Percentiles rank a stretch among this genome's conserved stretches.
Conservation (phyloP, 495 filamentous ascomycete species). For the Wilcoxina mikolae region DNA sequence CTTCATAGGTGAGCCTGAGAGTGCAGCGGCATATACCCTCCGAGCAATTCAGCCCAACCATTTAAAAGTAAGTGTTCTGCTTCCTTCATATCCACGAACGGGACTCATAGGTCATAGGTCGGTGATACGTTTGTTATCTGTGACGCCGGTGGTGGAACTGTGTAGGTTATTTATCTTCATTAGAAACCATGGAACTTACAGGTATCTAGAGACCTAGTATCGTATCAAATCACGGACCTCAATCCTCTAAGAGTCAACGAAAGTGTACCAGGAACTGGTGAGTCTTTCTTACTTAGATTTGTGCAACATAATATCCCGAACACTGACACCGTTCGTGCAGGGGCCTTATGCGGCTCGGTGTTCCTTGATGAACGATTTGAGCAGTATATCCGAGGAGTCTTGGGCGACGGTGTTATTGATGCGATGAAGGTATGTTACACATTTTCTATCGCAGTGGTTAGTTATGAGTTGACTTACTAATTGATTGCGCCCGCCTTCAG, state of each 20-base stretch:
- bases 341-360: conserved; percentile 5
- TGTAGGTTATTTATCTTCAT: neutral
- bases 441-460: too few species aligned
- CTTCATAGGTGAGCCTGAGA: conserved; percentile 63
- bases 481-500: too few species aligned
- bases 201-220: conserved; percentile 31
- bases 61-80: conserved; percentile 29
- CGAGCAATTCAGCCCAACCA: conserved; percentile 51
- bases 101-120: neutral
- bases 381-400: conserved; percentile 54
- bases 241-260: conserved; percentile 38
- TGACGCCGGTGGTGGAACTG: conserved; percentile 49
- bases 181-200: neutral
- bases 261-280: conserved; percentile 37
- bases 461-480: too few species aligned
- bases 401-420: conserved; percentile 40
- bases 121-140: conserved; percentile 34
- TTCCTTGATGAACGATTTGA: conserved; percentile 42
- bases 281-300: too few species aligned
- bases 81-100: too few species aligned
- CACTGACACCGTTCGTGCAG: too few species aligned
- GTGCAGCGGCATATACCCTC: conserved; percentile 58
- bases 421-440: conserved; percentile 35
- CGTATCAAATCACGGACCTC: conserved; percentile 39
- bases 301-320: too few species aligned